These are phyloP conservation scores for Fusarium torreyae DNA, from an alignment of 2,329 filamentous ascomycete genomes.

Conservation along the genomic window DNA sequence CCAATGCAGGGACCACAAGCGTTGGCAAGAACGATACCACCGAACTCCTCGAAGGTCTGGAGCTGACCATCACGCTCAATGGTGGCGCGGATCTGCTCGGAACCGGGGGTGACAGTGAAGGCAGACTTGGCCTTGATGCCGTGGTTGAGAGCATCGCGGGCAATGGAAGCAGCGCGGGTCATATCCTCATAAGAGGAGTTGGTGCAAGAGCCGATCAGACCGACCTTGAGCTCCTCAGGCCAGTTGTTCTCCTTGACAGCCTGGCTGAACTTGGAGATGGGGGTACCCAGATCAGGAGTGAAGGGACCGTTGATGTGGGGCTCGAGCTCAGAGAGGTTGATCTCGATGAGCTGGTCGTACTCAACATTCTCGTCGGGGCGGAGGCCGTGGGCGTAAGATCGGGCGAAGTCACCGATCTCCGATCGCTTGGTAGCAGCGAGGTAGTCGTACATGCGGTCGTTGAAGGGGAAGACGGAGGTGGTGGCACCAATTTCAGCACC, in stretches of 20 bases:
- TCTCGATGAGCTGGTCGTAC: constrained; percentile 92
- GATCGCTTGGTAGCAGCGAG: constrained; percentile 90
- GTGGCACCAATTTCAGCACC: constrained; percentile 84
- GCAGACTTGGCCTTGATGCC: constrained; percentile 90
- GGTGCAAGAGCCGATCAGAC: constrained; percentile 97
- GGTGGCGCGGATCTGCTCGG: constrained; percentile 96
- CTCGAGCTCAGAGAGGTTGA: constrained; percentile 90
- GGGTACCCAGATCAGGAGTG: constrained; percentile 94
- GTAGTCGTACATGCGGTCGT: constrained; percentile 98
- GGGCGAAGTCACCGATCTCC: constrained; percentile 91
- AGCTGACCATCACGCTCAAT: constrained; percentile 91
- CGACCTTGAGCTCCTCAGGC: constrained; percentile 92
- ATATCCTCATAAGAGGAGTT: constrained; percentile 99
- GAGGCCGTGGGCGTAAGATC: constrained; percentile 87
- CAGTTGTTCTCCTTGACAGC: constrained; percentile 87
- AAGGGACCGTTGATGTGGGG: constrained; percentile 98
- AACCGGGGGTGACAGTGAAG: constrained; percentile 97
- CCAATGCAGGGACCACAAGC: constrained; percentile 96
- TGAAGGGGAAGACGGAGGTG: constrained; percentile 97
- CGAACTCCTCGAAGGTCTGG: constrained; percentile 86
- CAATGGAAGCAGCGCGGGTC: constrained; percentile 92
- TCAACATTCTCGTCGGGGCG: constrained; percentile 88
- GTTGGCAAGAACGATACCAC: constrained; percentile 92
- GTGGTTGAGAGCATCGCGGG: constrained; percentile 91
- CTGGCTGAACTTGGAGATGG: constrained; percentile 89